Percentiles rank a stretch among this genome's conserved stretches.
Conservation (phyloP, 176 grass and related monocot species). For the Paspalum vaginatum region DNA sequence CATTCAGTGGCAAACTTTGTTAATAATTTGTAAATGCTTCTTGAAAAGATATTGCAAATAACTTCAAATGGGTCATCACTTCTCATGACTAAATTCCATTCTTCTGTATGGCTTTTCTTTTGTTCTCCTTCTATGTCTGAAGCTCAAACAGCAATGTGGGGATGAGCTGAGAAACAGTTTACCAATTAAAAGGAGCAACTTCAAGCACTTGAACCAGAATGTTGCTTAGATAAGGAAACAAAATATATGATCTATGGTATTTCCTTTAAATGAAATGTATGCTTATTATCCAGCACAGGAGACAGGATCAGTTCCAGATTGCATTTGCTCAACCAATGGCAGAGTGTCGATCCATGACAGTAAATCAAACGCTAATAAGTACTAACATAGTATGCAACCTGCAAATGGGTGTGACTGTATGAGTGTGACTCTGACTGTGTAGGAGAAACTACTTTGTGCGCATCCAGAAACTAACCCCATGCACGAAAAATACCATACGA, state of each 20-base stretch:
- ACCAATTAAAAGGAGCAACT: background rate
- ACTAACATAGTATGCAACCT: constrained; percentile 23
- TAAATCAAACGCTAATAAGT: background rate
- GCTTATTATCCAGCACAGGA: background rate
- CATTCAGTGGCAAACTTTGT: background rate
- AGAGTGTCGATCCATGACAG: constrained; percentile 1
- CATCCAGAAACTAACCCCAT: constrained; percentile 29
- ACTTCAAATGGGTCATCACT: background rate
- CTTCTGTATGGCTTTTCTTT: background rate
- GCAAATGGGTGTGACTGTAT: background rate
- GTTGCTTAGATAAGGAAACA: constrained; percentile 1
- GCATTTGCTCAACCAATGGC: constrained; percentile 8
- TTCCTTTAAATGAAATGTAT: background rate
- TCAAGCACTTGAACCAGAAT: constrained; percentile 4
- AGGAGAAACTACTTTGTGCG: background rate
- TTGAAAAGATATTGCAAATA: constrained; percentile 5
- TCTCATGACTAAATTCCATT: background rate
- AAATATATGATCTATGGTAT: background rate
- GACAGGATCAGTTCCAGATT: background rate
- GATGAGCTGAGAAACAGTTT: background rate
- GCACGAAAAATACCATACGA: background rate
- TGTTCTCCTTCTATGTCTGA: background rate
- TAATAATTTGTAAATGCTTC: constrained; percentile 4
- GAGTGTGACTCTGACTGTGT: too few relatives aligned
- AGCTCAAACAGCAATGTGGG: background rate